Evolutionary conservation across 2,329 filamentous ascomycete genomes (phyloP), one percentile per base, ranked within the genome.

Genomic region (Raffaelea ambrosiae): DNA sequence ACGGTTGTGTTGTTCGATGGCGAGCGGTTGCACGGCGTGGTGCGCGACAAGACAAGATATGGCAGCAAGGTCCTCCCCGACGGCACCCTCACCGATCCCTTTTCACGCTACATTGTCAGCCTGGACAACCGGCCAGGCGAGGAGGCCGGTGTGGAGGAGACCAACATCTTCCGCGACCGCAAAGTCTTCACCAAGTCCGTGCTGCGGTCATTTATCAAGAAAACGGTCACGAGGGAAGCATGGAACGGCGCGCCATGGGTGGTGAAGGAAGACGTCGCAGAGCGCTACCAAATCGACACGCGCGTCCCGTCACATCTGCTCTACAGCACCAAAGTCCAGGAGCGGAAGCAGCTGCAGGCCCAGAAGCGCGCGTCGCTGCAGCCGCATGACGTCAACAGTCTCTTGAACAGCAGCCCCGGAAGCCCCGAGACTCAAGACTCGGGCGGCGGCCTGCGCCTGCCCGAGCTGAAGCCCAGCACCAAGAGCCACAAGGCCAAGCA

Each of bases 171-270:
- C 53, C 84, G 93, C 53, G 90, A 96, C 61, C 82, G 89, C 46
- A 95, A 91, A 58, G 78, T 88, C 42, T 98, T 97, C 62, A 96
- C 91, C 23, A 97, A 98, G 66, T 83, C 90, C 43, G 90, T 96
- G 63, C 73, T 98, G 38, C 83, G 91, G 31, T 88, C 89, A 5
- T 98, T 96, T 55, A 87, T 98, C 54, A 95, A 95, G 63, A 90
- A 94, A 65, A 93, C 89, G 0, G 85, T 96, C n/a, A 85, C 83
- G 2, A 75, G 91, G 52, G 93, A 97, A 60, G 80, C 88, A 4
- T 97, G 90, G 88, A 91, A 83, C 51, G 91, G 91, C n/a, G 93
- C 93, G 0, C 91, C 93, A 0, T 98, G 93, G 93, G 71, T 95
- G 48, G 91, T 97, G 18, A 96, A 94, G 67, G 77, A 85, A 33